Evolutionary conservation across 768 basidiomycete species (phyloP), one percentile per base, ranked within the genome.

Genomic region (Leccinum subtestaceum): DNA sequence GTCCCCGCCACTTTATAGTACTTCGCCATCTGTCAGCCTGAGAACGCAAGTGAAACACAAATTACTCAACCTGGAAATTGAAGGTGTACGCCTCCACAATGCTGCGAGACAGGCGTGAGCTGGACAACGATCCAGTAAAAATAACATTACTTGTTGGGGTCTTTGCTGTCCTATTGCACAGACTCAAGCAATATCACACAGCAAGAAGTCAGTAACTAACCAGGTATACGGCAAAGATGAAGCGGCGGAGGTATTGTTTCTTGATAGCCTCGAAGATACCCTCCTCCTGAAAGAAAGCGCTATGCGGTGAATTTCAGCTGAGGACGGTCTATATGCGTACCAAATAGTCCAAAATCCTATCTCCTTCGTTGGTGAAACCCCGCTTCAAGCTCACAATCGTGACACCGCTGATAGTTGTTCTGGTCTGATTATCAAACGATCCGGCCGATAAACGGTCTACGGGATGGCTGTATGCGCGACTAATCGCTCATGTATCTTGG

Each of bases 81-180:
- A 94, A 94, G 0, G 90, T 93, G 67, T 93, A 94, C 13, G 93
- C 87, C 70, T 94, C 92, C 23, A 93, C 81, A 57, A 94, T 88
- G 73, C 92, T 94, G 62, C 17, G 29, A 61, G 11, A 56, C 46
- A 49, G 54, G 12, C 19, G 38, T 70, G 25, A 70, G 58, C n/a
- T 43, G 31, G 15, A 46, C n/a, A 60, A 60, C 32, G 53, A 48
- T 60, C 25, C 48, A 54, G 40, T 43, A 17, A 40, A 52, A 4
- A 34, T 60, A 56, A 60, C 68, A 75, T 58, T 75, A 89, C 89
- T 95, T 93, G 65, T 82, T 90, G 0, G 93, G 93, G 72, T 95
- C 89, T 61, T 89, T 84, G 58, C 78, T 85, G 66, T 95, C 93
- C 92, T 94, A 48, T 61, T 38, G 17, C 19, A 32, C n/a, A 5